Evolutionary conservation across 2,329 filamentous ascomycete species (phyloP).

Genomic region (Ascomycota sp.): DNA sequence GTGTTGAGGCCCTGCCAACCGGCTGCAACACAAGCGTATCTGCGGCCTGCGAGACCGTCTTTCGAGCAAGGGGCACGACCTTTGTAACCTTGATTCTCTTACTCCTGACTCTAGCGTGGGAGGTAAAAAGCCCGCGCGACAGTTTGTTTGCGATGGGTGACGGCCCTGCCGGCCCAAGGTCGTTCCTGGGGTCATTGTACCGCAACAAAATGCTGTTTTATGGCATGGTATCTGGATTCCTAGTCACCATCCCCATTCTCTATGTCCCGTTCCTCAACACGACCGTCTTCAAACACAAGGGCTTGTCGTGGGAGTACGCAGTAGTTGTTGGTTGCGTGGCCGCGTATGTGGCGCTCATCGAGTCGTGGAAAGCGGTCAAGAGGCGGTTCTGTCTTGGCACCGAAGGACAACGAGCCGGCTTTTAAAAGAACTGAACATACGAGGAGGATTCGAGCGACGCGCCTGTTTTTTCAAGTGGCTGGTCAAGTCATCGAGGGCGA

Average conservation of each 20-base stretch:
- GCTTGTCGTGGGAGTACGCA: constrained; percentile 51
- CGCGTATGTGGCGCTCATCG: constrained; percentile 39
- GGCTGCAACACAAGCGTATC: constrained; percentile 35
- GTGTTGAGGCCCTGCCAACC: constrained; percentile 24
- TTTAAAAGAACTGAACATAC: too few species aligned
- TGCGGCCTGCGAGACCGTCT: constrained; percentile 30
- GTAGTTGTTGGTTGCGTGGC: constrained; percentile 36
- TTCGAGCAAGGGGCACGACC: constrained; percentile 42
- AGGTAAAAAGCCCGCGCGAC: constrained; percentile 47
- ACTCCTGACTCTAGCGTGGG: constrained; percentile 47
- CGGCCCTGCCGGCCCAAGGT: constrained; percentile 26
- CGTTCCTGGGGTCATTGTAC: constrained; percentile 39
- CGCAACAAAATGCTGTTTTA: constrained; percentile 46
- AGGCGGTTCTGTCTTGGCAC: constrained; percentile 19
- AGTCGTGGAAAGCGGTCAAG: constrained; percentile 49
- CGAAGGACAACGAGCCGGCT: too few species aligned
- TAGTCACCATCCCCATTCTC: constrained; percentile 36
- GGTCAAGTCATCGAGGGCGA: too few species aligned
- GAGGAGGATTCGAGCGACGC: too few species aligned
- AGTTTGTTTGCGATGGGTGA: constrained; percentile 43
- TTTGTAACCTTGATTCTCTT: constrained; percentile 48
- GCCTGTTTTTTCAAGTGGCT: too few species aligned
- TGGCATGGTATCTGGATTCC: constrained; percentile 36
- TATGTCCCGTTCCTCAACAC: constrained; percentile 47
- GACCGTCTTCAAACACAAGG: constrained; percentile 45